Conservation (phyloP, 306 rosid genomes). For the Prosopis cineraria region DNA sequence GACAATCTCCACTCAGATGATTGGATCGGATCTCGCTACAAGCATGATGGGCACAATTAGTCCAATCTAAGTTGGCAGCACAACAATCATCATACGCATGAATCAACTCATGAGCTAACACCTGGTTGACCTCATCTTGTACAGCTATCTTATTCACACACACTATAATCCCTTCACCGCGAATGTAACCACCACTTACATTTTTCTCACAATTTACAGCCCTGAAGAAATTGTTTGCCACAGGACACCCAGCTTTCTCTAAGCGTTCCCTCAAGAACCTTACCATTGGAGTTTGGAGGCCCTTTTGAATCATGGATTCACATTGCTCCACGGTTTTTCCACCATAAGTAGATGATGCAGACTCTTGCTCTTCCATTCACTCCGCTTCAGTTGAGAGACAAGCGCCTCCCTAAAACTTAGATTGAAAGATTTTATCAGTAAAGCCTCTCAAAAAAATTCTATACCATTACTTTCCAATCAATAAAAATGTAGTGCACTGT, state of each 20-base stretch:
- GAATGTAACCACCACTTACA: constrained; percentile 61
- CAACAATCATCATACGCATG: constrained; percentile 89
- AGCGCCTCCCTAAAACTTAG: neutral
- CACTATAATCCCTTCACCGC: constrained; percentile 76
- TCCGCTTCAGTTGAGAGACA: neutral
- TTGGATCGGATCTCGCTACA: constrained; percentile 94
- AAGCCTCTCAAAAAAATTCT: neutral
- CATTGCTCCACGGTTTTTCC: neutral
- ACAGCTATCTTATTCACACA: constrained; percentile 61
- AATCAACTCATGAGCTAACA: constrained; percentile 80
- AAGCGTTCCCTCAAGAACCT: constrained; percentile 64
- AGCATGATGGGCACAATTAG: constrained; percentile 93
- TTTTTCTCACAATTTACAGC: constrained; percentile 52
- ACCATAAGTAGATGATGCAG: neutral
- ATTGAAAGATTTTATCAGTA: neutral
- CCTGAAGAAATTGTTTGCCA: constrained; percentile 61
- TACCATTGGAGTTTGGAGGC: constrained; percentile 50
- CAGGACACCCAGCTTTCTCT: constrained; percentile 73
- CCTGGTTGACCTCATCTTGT: constrained; percentile 87
- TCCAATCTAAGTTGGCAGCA: constrained; percentile 78
- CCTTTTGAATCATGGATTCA: neutral
- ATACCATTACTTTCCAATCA: neutral
- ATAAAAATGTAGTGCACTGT: neutral
- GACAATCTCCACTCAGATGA: constrained; percentile 96
- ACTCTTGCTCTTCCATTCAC: neutral